These are phyloP conservation scores for Beauveria bassiana DNA, from an alignment of 2,329 filamentous ascomycete genomes.

Conservation along the genomic window DNA sequence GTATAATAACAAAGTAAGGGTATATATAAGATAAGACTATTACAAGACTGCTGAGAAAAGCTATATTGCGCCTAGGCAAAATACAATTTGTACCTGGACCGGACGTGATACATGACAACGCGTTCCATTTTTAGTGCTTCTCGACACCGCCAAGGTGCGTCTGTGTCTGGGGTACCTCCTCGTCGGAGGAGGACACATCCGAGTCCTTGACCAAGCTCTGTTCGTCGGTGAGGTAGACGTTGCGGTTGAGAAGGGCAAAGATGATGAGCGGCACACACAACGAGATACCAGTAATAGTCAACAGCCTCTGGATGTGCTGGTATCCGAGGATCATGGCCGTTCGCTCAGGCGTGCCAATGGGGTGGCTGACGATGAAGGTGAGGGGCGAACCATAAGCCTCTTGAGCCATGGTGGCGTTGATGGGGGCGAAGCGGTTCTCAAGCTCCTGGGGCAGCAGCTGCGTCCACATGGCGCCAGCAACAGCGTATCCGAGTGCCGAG, in stretches of 20 bases:
- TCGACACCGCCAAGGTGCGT: not conserved
- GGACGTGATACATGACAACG: not conserved
- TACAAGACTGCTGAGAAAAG: not conserved
- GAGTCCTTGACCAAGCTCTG: slow-evolving; percentile 34
- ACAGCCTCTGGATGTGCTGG: slow-evolving; percentile 37
- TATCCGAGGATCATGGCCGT: slow-evolving; percentile 36
- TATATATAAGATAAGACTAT: slow-evolving; percentile 7
- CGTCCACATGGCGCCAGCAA: slow-evolving; percentile 56
- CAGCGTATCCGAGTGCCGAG: slow-evolving; percentile 50
- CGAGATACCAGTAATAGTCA: slow-evolving; percentile 41
- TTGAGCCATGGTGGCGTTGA: slow-evolving; percentile 28
- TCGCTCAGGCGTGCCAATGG: slow-evolving; percentile 36
- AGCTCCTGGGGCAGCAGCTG: slow-evolving; percentile 47
- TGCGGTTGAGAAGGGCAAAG: slow-evolving; percentile 34
- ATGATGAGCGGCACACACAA: slow-evolving; percentile 40
- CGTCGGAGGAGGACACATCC: slow-evolving; percentile 12
- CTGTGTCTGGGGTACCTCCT: slow-evolving; percentile 12
- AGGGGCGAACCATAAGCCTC: slow-evolving; percentile 27
- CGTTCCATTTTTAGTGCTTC: not conserved
- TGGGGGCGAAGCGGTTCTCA: slow-evolving; percentile 35
- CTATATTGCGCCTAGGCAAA: not conserved
- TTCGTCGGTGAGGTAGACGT: slow-evolving; percentile 37
- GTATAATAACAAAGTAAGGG: not conserved
- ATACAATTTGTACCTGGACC: not conserved
- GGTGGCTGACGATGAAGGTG: slow-evolving; percentile 20